Conservation (phyloP, 805 yeast species). For the Saturnispora diversa region DNA sequence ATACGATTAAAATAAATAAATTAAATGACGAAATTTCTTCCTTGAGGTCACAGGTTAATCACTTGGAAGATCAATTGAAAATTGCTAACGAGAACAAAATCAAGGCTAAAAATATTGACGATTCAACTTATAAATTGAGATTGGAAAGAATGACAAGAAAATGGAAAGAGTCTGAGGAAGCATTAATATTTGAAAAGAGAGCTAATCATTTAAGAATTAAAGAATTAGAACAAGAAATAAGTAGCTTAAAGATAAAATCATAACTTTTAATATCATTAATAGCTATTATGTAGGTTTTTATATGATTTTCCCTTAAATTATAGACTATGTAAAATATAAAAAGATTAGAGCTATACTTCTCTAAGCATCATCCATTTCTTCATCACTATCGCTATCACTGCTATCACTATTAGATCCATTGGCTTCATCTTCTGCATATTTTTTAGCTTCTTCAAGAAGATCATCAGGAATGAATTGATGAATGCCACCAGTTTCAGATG, state of each 20-base stretch:
- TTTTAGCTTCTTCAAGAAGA: conserved; percentile 72
- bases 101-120: neutral
- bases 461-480: conserved; percentile 79
- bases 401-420: conserved; percentile 51
- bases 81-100: neutral
- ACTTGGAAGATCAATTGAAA: conserved; percentile 5
- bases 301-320: neutral
- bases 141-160: conserved; percentile 54
- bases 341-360: neutral
- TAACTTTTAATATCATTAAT: no score
- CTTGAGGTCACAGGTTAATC: conserved; percentile 4
- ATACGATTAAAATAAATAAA: neutral
- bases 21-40: neutral
- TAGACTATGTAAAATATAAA: conserved; percentile 5
- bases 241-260: conserved; percentile 23
- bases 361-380: conserved; percentile 26
- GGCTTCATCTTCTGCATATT: conserved; percentile 74
- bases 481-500: conserved; percentile 64
- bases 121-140: conserved; percentile 29
- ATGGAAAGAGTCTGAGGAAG: conserved; percentile 67
- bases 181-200: conserved; percentile 51
- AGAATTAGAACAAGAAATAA: conserved; percentile 51
- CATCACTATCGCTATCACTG: conserved; percentile 27
- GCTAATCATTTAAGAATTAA: conserved; percentile 45
- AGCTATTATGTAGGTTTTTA: no score